phyloP scores from a whole-genome alignment of 805 yeast genomes.

The Peterozyma xylosa region DNA sequence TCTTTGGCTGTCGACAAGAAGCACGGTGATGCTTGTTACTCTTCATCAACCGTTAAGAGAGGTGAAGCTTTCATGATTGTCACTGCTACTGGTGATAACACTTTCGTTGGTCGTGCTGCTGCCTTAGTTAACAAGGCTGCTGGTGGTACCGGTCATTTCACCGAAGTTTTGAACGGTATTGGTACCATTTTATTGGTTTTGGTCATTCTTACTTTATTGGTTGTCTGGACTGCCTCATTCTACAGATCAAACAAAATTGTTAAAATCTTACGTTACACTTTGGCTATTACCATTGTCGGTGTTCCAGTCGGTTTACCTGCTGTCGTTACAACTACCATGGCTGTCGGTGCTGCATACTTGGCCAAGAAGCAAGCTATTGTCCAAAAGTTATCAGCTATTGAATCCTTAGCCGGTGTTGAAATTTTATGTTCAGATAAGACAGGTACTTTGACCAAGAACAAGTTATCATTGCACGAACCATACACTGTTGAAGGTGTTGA shows the following conservation, averaged over 20 bases:
- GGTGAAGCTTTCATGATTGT: conserved; percentile 94
- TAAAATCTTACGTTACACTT: conserved; percentile 81
- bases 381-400: conserved; percentile 93
- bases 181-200: conserved; percentile 87
- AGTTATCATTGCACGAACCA: conserved; percentile 92
- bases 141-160: conserved; percentile 91
- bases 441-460: conserved; percentile 97
- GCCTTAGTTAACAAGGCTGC: conserved; percentile 92
- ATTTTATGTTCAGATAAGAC: conserved; percentile 97
- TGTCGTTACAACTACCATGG: conserved; percentile 98
- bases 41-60: conserved; percentile 91
- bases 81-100: conserved; percentile 91
- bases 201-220: conserved; percentile 78
- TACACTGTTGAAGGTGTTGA: conserved; percentile 97
- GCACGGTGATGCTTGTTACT: conserved; percentile 79
- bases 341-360: conserved; percentile 98
- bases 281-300: conserved; percentile 95
- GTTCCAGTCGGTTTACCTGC: conserved; percentile 99
- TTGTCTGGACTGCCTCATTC: conserved; percentile 92
- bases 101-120: conserved; percentile 97
- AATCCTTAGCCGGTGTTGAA: conserved; percentile 96
- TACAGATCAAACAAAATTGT: conserved; percentile 87
- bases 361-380: conserved; percentile 97
- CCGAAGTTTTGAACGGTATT: conserved; percentile 96
- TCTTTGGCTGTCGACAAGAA: conserved; percentile 92